These are phyloP conservation scores for Cephalotrichum gorgonifer DNA, from an alignment of 2,329 filamentous ascomycete genomes.

Conservation along the genomic window DNA sequence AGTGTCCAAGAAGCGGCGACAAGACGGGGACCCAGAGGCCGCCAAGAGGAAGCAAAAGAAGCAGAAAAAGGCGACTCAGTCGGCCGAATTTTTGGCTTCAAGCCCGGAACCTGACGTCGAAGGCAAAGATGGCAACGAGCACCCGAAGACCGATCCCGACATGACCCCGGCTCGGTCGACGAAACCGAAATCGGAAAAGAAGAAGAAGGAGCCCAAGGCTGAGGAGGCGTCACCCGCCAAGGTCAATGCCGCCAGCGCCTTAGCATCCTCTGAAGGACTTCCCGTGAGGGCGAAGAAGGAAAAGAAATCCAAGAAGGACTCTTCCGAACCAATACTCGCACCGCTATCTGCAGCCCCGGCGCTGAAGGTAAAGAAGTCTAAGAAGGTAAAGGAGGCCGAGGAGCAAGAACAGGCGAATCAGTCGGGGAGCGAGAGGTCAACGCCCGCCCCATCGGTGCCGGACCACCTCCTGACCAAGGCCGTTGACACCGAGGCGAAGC, in stretches of 20 bases:
- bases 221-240: not conserved
- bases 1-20: slow-evolving; percentile 4
- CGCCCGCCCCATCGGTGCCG: slow-evolving; percentile 3
- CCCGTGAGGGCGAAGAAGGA: not conserved
- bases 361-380: slow-evolving; percentile 21
- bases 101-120: not conserved
- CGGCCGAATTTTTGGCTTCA: not conserved
- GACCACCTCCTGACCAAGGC: slow-evolving; percentile 1
- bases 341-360: too few relatives aligned
- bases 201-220: not conserved
- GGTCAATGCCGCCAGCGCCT: not conserved
- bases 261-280: not conserved
- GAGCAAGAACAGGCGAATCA: slow-evolving; percentile 12
- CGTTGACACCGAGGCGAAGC: not conserved
- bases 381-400: slow-evolving; percentile 23
- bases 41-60: slow-evolving; percentile 3
- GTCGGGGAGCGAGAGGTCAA: not conserved
- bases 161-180: not conserved
- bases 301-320: not conserved
- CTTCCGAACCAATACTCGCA: too few relatives aligned
- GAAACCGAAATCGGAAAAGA: not conserved
- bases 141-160: not conserved
- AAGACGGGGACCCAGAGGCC: slow-evolving; percentile 1
- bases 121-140: not conserved
- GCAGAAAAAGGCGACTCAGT: slow-evolving; percentile 1